Conservation (phyloP, 257 asterid species). For the Leonotis leonurus region DNA sequence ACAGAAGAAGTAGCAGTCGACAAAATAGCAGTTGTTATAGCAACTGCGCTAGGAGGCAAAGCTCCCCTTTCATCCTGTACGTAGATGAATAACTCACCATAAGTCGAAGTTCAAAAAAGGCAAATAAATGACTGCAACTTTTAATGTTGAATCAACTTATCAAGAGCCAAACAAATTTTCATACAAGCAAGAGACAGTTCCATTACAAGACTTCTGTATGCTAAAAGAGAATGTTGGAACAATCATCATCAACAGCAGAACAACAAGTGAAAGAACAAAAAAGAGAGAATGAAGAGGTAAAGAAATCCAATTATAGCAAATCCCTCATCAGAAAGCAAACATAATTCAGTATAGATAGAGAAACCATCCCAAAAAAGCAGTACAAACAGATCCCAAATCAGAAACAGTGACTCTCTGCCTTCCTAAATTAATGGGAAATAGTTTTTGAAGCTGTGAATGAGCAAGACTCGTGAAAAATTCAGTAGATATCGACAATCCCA, state of each 20-base stretch:
- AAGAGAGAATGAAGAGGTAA: neutral
- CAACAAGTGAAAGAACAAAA: neutral
- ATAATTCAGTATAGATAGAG: neutral
- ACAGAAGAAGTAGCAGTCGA: conserved; percentile 32
- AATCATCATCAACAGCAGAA: neutral
- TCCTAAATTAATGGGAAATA: neutral
- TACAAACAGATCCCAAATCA: neutral
- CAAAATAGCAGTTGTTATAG: conserved; percentile 18
- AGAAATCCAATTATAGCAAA: neutral
- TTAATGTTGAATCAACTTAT: neutral
- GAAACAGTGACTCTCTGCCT: neutral
- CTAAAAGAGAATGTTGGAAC: neutral
- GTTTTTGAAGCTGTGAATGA: neutral
- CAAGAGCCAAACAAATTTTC: neutral
- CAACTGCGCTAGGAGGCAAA: conserved; percentile 44
- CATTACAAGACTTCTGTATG: neutral
- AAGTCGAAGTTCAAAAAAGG: neutral
- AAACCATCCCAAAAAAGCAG: neutral
- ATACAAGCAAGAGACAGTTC: neutral
- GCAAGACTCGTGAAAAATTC: neutral
- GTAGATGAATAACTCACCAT: conserved; percentile 8
- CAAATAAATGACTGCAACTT: neutral
- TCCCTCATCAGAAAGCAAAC: neutral
- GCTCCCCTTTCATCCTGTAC: conserved; percentile 56
- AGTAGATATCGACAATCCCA: neutral